Conservation (phyloP, 768 basidiomycete species). For the Mycena floridula region DNA sequence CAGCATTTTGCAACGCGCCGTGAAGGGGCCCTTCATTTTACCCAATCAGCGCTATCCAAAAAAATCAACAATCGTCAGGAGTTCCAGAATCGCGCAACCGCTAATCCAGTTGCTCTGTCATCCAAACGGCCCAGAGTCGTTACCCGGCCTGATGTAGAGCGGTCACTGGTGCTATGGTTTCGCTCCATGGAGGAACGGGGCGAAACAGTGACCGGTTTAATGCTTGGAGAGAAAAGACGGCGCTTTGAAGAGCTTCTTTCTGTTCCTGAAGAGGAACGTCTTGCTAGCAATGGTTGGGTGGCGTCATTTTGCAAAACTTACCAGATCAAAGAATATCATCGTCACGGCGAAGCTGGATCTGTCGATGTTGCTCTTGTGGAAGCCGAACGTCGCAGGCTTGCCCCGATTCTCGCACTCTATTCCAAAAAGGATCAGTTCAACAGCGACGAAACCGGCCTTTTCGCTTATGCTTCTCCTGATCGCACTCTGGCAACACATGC, state of each 20-base stretch:
- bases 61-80: background rate
- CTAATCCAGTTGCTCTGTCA: background rate
- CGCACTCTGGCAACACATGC: slow-evolving; percentile 7
- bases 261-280: background rate
- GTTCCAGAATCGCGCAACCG: background rate
- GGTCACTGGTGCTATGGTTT: slow-evolving; percentile 22
- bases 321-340: background rate
- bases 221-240: background rate
- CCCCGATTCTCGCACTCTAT: slow-evolving; percentile 22
- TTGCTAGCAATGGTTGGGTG: background rate
- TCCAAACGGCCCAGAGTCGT: background rate
- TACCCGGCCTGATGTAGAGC: background rate
- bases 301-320: background rate
- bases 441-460: too few species aligned
- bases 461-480: slow-evolving; percentile 15
- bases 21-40: background rate
- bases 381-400: slow-evolving; percentile 16
- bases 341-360: slow-evolving; percentile 21
- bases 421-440: slow-evolving; percentile 26
- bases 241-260: background rate
- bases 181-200: slow-evolving; percentile 19
- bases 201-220: background rate
- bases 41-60: background rate
- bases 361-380: slow-evolving; percentile 15
- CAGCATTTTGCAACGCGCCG: background rate